Conservation (phyloP, 1,284 basidiomycete genomes). For the Tilletia setariae region DNA sequence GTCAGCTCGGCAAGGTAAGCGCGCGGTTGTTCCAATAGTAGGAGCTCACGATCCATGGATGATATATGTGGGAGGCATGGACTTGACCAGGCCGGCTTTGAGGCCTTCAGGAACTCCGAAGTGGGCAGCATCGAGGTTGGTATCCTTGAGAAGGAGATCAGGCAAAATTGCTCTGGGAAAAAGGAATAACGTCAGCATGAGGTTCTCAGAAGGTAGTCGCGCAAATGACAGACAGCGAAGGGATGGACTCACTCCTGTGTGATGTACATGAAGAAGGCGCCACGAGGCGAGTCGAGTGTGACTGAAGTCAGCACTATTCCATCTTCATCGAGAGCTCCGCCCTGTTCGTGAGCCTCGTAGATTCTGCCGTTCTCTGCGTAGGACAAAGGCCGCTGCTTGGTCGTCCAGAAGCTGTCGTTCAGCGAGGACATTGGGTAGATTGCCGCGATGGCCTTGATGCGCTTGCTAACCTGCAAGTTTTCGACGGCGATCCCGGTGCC, state of each 20-base stretch:
- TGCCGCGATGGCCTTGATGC: conserved; percentile 24
- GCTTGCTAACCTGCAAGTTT: too few species aligned
- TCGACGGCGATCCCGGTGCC: conserved; percentile 32
- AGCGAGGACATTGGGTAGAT: conserved; percentile 46
- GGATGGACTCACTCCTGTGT: conserved; percentile 18
- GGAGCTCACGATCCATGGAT: conserved; percentile 34
- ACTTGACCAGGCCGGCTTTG: conserved; percentile 19
- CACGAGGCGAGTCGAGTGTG: conserved; percentile 18
- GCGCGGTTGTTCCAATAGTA: too few species aligned
- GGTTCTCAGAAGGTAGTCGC: too few species aligned
- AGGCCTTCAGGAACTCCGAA: conserved; percentile 34
- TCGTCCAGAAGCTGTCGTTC: conserved; percentile 36
- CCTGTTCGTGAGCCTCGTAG: conserved; percentile 27
- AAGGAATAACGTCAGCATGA: neutral
- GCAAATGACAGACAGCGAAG: neutral
- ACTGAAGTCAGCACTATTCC: conserved; percentile 16
- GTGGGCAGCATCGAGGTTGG: conserved; percentile 25
- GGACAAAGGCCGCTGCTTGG: conserved; percentile 35
- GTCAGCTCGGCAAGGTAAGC: neutral
- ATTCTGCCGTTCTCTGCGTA: conserved; percentile 30
- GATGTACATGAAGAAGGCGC: conserved; percentile 39
- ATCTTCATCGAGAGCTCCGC: conserved; percentile 27
- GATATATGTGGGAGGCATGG: conserved; percentile 32
- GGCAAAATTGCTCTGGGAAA: conserved; percentile 29
- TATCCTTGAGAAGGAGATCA: conserved; percentile 37